phyloP scores from a whole-genome alignment of 768 basidiomycete genomes.

The Podaxis sp. region DNA sequence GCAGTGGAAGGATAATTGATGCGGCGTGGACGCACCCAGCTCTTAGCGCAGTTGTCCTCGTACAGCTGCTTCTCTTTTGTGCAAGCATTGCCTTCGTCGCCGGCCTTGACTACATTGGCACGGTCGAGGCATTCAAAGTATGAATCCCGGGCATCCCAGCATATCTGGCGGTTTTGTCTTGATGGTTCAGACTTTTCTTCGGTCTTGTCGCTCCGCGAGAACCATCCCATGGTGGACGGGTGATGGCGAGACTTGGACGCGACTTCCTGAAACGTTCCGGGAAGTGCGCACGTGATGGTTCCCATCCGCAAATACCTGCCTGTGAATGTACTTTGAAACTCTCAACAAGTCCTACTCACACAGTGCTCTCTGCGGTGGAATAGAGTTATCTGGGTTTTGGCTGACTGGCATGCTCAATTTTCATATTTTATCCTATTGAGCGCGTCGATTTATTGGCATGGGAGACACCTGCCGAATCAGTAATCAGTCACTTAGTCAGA shows the following conservation, averaged over 20 bases:
- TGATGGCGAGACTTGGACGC: neutral
- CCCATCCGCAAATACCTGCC: neutral
- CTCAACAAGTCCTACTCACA: neutral
- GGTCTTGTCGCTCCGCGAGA: slow-evolving; percentile 28
- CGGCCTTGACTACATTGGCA: slow-evolving; percentile 67
- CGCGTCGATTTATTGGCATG: neutral
- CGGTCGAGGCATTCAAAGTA: slow-evolving; percentile 86
- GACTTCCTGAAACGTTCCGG: neutral
- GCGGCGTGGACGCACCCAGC: slow-evolving; percentile 66
- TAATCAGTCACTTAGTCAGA: neutral
- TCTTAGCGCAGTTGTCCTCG: slow-evolving; percentile 76
- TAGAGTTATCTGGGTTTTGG: too few species aligned
- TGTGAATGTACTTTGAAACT: neutral
- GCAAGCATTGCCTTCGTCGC: slow-evolving; percentile 68
- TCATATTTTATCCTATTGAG: neutral
- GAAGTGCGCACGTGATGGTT: slow-evolving; percentile 1
- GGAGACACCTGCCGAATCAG: neutral
- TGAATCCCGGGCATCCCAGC: slow-evolving; percentile 83
- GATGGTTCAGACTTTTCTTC: slow-evolving; percentile 35
- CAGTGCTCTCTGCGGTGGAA: too few species aligned
- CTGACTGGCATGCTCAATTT: too few species aligned
- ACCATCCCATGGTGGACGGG: slow-evolving; percentile 41
- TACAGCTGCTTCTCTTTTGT: slow-evolving; percentile 56
- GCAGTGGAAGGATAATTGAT: neutral
- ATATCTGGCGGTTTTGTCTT: slow-evolving; percentile 70